Evolutionary conservation across 257 asterid species (phyloP).

Genomic region (Penstemon newberryi): DNA sequence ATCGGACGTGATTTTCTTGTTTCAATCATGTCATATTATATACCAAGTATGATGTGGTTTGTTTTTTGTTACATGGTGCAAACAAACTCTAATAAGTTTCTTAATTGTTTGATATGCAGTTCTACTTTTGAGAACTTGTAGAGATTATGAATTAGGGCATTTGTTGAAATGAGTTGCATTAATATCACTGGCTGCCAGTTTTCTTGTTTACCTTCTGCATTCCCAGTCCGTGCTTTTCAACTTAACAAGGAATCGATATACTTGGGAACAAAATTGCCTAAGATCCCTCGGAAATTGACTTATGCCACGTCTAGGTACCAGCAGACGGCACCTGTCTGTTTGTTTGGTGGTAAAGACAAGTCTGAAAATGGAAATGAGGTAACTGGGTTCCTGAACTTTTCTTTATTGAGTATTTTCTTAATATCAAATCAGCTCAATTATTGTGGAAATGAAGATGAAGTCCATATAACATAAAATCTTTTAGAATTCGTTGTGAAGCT

Average conservation of each 20-base stretch:
- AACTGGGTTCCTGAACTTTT: constrained; percentile 17
- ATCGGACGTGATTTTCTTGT: constrained; percentile 6
- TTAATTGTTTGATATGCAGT: constrained; percentile 19
- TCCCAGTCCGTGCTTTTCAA: constrained; percentile 12
- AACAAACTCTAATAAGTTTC: constrained; percentile 10
- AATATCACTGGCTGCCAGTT: constrained; percentile 37
- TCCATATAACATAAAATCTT: not conserved
- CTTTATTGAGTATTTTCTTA: not conserved
- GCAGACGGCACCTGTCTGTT: constrained; percentile 43
- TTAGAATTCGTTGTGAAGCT: not conserved
- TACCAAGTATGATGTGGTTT: constrained; percentile 12
- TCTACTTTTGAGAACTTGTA: constrained; percentile 24
- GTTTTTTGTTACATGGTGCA: constrained; percentile 1
- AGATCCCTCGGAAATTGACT: constrained; percentile 31
- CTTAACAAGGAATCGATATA: constrained; percentile 25
- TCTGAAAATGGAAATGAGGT: constrained; percentile 57
- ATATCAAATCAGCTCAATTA: not conserved
- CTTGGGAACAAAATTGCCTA: constrained; percentile 37
- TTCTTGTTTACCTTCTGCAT: constrained; percentile 32
- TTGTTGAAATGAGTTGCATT: constrained; percentile 43
- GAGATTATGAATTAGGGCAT: constrained; percentile 39
- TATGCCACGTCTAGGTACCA: constrained; percentile 30
- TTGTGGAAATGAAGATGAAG: constrained; percentile 1
- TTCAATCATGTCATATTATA: constrained; percentile 15
- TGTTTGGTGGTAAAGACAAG: constrained; percentile 63